These are phyloP conservation scores for Neopestalotiopsis clavispora DNA, from an alignment of 2,329 filamentous ascomycete genomes.

Conservation along the genomic window DNA sequence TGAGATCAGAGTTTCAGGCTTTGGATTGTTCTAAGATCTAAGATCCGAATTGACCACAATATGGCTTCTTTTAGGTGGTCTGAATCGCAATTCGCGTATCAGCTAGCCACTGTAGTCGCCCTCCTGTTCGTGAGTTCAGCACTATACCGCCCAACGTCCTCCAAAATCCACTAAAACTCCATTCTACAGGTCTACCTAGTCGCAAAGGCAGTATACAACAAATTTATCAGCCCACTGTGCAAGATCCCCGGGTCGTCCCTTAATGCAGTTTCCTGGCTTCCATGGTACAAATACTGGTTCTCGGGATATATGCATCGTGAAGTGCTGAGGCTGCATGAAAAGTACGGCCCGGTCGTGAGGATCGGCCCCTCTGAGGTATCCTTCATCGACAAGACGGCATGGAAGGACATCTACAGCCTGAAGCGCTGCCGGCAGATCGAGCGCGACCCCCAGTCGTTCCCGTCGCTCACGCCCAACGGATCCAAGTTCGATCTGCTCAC, in stretches of 20 bases:
- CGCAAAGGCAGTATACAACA: constrained; percentile 11
- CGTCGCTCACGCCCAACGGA: constrained; percentile 12
- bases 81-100: too few species aligned
- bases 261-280: constrained; percentile 8
- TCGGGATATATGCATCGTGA: constrained; percentile 11
- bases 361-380: constrained; percentile 10
- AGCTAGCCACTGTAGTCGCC: too few species aligned
- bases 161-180: too few species aligned
- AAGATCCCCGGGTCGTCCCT: constrained; percentile 8
- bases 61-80: too few species aligned
- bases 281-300: constrained; percentile 12
- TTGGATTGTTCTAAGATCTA: too few species aligned
- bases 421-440: constrained; percentile 2
- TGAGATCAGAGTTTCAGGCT: too few species aligned
- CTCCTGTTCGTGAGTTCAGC: too few species aligned
- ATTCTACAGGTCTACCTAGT: constrained; percentile 6
- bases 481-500: constrained; percentile 15
- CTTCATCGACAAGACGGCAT: constrained; percentile 15
- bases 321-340: constrained; percentile 6
- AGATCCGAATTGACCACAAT: too few species aligned
- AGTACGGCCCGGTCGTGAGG: constrained; percentile 13
- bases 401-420: constrained; percentile 18
- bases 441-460: constrained; percentile 11
- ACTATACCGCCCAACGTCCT: too few species aligned
- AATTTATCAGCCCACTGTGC: constrained; percentile 2